A percentile compares a stretch with the other conserved stretches of the same genome.
These are phyloP conservation scores for Fusarium humuli DNA, from an alignment of 2,329 filamentous ascomycete species.

Conservation along the genomic window DNA sequence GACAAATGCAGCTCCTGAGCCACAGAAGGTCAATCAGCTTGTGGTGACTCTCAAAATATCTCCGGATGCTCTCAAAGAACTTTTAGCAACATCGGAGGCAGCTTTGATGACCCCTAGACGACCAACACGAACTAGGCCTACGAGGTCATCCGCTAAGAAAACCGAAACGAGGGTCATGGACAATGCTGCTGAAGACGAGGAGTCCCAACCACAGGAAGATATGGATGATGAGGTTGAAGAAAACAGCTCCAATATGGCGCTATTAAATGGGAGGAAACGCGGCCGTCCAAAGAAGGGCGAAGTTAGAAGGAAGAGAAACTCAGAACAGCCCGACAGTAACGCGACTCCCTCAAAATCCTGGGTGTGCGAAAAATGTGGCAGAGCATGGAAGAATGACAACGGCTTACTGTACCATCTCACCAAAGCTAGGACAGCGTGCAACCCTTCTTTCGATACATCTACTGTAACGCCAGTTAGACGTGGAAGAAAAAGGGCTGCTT, in stretches of 20 bases:
- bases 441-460: constrained; percentile 54
- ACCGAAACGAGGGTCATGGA: not conserved
- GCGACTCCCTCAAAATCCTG: constrained; percentile 50
- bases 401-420: constrained; percentile 69
- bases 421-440: constrained; percentile 66
- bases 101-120: constrained; percentile 20
- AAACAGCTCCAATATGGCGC: not conserved
- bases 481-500: constrained; percentile 21
- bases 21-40: not conserved
- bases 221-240: constrained; percentile 1
- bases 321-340: constrained; percentile 18
- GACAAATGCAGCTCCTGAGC: not conserved
- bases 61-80: constrained; percentile 9
- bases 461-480: constrained; percentile 28
- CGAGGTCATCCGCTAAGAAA: constrained; percentile 29
- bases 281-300: constrained; percentile 39
- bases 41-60: constrained; percentile 27
- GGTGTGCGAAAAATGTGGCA: constrained; percentile 65
- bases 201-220: not conserved
- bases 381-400: constrained; percentile 67
- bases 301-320: constrained; percentile 19
- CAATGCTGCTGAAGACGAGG: not conserved
- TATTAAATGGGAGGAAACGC: constrained; percentile 45
- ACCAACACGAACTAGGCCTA: constrained; percentile 16
- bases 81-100: not conserved